Conservation (phyloP, 2,329 filamentous ascomycete species). For the Dactylellina drechsleri region DNA sequence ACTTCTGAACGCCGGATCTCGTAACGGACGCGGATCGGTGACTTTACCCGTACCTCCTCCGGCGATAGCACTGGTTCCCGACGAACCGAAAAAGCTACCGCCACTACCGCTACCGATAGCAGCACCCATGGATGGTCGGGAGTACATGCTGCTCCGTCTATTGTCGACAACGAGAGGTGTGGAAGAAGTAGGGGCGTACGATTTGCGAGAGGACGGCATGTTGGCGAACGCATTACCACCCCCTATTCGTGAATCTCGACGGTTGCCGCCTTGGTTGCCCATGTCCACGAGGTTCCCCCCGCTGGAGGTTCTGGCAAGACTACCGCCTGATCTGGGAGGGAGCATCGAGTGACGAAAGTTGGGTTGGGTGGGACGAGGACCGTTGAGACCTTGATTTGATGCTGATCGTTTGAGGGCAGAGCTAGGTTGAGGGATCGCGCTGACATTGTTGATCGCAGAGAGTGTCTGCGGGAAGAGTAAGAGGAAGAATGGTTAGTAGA, state of each 20-base stretch:
- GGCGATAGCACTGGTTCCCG: constrained; percentile 79
- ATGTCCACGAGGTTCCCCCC: constrained; percentile 81
- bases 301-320: constrained; percentile 74
- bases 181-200: constrained; percentile 72
- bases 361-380: constrained; percentile 66
- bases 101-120: constrained; percentile 68
- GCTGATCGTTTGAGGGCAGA: constrained; percentile 94
- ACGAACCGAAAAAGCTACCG: constrained; percentile 91
- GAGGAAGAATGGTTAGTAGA: not conserved
- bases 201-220: constrained; percentile 76
- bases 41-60: constrained; percentile 36
- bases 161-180: constrained; percentile 68
- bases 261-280: constrained; percentile 83
- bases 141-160: constrained; percentile 84
- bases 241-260: constrained; percentile 64
- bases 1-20: constrained; percentile 80
- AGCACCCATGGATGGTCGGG: constrained; percentile 74
- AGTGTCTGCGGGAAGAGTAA: constrained; percentile 73
- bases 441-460: constrained; percentile 76
- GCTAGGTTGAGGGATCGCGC: constrained; percentile 85
- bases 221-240: constrained; percentile 66
- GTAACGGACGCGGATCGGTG: constrained; percentile 84
- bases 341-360: constrained; percentile 55
- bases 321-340: constrained; percentile 40
- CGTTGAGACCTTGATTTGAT: constrained; percentile 75